These are phyloP conservation scores for Coemansia sp. DNA, from an alignment of 192 early-diverging fungal genomes.

Conservation along the genomic window DNA sequence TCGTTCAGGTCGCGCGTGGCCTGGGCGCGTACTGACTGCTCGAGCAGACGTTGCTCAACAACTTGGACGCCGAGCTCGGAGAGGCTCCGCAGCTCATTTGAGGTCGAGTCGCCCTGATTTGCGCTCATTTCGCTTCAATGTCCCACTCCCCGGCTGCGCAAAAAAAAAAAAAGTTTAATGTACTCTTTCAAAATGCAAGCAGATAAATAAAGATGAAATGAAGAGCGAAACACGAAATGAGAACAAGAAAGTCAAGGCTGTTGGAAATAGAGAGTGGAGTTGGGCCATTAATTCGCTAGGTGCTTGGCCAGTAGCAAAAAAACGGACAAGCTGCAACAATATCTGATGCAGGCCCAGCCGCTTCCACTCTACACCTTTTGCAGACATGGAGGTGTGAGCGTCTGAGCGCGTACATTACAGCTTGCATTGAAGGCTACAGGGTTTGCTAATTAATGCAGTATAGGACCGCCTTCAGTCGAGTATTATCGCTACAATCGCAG, in stretches of 20 bases:
- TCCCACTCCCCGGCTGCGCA: too few species aligned
- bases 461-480: too few species aligned
- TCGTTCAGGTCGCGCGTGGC: conserved; percentile 59
- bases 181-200: conserved; percentile 1
- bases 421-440: too few species aligned
- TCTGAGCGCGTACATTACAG: too few species aligned
- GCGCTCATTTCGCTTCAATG: background rate
- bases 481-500: conserved; percentile 69
- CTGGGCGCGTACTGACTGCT: conserved; percentile 60
- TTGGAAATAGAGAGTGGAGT: too few species aligned
- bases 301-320: background rate
- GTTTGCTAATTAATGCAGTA: too few species aligned
- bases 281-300: too few species aligned
- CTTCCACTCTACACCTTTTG: too few species aligned
- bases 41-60: conserved; percentile 62
- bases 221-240: background rate
- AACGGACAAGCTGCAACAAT: too few species aligned
- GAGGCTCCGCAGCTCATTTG: conserved; percentile 22
- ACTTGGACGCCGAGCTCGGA: conserved; percentile 35
- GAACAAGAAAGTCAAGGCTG: background rate
- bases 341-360: too few species aligned
- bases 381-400: too few species aligned
- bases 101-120: background rate
- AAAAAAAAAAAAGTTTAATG: too few species aligned
- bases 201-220: background rate